Conservation (phyloP, 495 filamentous ascomycete species). For the Neurospora hispaniola region DNA sequence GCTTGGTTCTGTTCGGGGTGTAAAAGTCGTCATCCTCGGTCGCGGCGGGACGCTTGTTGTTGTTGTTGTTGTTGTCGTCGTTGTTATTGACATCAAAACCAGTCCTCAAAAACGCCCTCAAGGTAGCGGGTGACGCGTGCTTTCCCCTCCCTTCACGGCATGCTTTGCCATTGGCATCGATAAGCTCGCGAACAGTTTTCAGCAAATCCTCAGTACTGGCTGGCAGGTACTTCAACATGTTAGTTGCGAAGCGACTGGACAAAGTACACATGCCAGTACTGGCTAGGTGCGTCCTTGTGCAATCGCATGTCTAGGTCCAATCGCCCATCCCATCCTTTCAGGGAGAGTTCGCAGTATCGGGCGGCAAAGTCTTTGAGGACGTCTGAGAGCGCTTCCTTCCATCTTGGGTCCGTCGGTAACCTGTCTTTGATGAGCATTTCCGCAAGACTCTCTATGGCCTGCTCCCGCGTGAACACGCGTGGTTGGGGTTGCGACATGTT, state of each 20-base stretch:
- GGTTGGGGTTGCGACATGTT: background rate
- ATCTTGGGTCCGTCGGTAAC: fast-evolving
- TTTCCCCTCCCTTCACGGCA: background rate
- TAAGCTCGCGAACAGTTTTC: background rate
- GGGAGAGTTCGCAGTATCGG: background rate
- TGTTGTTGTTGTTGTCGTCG: too few species aligned
- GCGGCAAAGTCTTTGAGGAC: background rate
- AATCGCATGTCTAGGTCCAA: too few species aligned
- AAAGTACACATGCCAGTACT: background rate
- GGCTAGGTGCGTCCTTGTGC: background rate
- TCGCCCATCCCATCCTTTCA: background rate
- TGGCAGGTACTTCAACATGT: background rate
- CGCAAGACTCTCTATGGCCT: background rate
- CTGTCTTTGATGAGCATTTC: background rate
- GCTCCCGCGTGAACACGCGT: background rate
- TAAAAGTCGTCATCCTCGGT: background rate
- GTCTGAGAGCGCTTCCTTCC: background rate
- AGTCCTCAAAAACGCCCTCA: too few species aligned
- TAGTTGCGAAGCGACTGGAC: background rate
- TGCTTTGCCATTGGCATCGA: background rate
- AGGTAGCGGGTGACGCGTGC: background rate
- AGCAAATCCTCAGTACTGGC: background rate
- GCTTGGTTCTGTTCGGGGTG: background rate
- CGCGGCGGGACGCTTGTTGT: background rate
- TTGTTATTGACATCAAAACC: background rate